phyloP scores from a whole-genome alignment of 805 yeast genomes.

The Wickerhamiella qilinensis region DNA sequence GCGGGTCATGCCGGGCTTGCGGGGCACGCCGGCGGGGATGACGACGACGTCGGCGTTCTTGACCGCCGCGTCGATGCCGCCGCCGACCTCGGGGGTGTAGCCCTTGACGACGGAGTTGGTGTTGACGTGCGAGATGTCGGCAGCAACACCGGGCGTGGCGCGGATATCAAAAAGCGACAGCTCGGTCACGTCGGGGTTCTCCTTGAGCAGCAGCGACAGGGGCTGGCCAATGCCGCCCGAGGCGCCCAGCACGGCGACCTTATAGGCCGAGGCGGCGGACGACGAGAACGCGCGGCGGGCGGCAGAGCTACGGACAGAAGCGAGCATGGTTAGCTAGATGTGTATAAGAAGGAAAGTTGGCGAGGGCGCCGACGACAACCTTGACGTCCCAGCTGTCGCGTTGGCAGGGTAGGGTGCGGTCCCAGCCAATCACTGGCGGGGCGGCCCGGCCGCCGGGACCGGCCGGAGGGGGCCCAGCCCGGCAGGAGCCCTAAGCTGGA shows the following conservation, averaged over 20 bases:
- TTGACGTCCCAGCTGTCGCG: no score
- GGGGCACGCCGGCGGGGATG: constrained; percentile 96
- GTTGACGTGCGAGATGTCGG: constrained; percentile 88
- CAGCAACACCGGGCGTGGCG: constrained; percentile 94
- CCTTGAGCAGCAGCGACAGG: constrained; percentile 63
- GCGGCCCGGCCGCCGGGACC: no score
- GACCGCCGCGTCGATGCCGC: constrained; percentile 57
- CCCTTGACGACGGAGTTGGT: constrained; percentile 82
- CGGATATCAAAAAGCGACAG: constrained; percentile 76
- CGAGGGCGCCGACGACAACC: no score
- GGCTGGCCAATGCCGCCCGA: constrained; percentile 98
- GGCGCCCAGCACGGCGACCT: constrained; percentile 82
- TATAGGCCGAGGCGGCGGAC: constrained; percentile 23
- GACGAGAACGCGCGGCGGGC: constrained; percentile 16
- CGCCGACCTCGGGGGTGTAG: constrained; percentile 63
- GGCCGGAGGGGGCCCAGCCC: no score
- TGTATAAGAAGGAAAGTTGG: no score
- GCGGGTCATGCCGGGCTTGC: constrained; percentile 98
- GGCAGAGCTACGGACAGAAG: constrained; percentile 1
- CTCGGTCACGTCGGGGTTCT: constrained; percentile 75
- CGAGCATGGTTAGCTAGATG: constrained; percentile 3
- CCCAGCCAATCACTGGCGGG: no score
- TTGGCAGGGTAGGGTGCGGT: no score
- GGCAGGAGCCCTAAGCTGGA: no score
- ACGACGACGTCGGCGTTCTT: constrained; percentile 60